Evolutionary conservation across 441 rosid species (phyloP).

Genomic region (Bocquillonia castaneifolia): DNA sequence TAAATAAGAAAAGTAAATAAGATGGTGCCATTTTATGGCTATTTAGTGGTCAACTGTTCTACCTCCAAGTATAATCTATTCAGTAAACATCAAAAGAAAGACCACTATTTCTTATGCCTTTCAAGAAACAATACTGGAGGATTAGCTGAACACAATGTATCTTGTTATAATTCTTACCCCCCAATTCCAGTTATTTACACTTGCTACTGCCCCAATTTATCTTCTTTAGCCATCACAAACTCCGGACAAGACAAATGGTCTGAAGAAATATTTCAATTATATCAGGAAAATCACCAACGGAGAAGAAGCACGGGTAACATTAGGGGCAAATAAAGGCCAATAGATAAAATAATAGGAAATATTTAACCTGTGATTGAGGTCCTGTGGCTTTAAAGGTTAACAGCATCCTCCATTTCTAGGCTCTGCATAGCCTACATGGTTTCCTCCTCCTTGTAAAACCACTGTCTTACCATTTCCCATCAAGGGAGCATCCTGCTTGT

Average conservation of each 20-base stretch:
- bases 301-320: conserved; percentile 21
- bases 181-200: conserved; percentile 28
- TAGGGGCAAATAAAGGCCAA: conserved; percentile 15
- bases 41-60: neutral
- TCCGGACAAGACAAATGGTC: conserved; percentile 11
- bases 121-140: too few relatives aligned
- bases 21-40: neutral
- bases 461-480: conserved; percentile 66
- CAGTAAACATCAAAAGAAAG: too few relatives aligned
- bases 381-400: conserved; percentile 30
- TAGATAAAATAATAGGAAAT: neutral
- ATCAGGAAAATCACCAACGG: conserved; percentile 25
- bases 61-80: neutral
- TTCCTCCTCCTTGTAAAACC: conserved; percentile 47
- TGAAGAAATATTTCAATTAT: conserved; percentile 15
- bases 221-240: conserved; percentile 24
- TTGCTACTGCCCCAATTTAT: conserved; percentile 20
- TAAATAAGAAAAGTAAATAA: neutral
- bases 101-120: too few relatives aligned
- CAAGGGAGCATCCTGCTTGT: conserved; percentile 55
- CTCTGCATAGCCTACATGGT: conserved; percentile 21
- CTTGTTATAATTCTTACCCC: neutral
- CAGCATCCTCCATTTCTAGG: conserved; percentile 56
- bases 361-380: neutral
- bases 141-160: neutral